Evolutionary conservation across 768 basidiomycete genomes (phyloP).

Genomic region (Austroboletus eburneus): DNA sequence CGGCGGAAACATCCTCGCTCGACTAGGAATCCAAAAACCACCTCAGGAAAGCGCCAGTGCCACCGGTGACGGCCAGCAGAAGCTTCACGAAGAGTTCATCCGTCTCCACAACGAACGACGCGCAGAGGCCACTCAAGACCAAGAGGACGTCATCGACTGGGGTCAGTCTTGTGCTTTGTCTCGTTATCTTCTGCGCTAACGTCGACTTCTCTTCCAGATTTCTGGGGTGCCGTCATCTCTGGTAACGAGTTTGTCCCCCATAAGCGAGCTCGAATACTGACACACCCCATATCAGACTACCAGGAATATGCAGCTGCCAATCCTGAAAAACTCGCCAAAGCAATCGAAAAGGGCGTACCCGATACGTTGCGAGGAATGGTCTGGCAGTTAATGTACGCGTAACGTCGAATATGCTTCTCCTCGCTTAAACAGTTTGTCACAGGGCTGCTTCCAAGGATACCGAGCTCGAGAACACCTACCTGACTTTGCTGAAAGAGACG

Average conservation of each 20-base stretch:
- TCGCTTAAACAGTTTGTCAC: constrained; percentile 14
- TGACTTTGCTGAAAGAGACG: constrained; percentile 72
- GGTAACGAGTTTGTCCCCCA: constrained; percentile 39
- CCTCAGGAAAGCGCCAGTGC: constrained; percentile 42
- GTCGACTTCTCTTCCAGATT: constrained; percentile 45
- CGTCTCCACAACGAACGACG: constrained; percentile 57
- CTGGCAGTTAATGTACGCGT: constrained; percentile 87
- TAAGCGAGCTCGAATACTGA: constrained; percentile 6
- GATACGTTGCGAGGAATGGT: constrained; percentile 86
- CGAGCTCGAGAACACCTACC: constrained; percentile 79
- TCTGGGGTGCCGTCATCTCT: constrained; percentile 94
- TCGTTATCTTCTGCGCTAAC: constrained; percentile 3
- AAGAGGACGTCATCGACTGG: constrained; percentile 67
- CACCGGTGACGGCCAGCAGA: constrained; percentile 62
- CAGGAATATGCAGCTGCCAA: constrained; percentile 77
- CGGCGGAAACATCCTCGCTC: constrained; percentile 46
- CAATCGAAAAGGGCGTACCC: constrained; percentile 92
- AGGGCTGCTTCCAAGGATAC: constrained; percentile 94
- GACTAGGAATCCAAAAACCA: constrained; percentile 45
- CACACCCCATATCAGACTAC: constrained; percentile 59
- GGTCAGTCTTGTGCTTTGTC: constrained; percentile 41
- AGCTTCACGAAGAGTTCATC: constrained; percentile 73
- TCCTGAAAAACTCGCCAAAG: constrained; percentile 75
- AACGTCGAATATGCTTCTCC: constrained; percentile 3
- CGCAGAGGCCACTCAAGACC: constrained; percentile 34